These are phyloP conservation scores for Alternaria tenuissima DNA, from an alignment of 2,329 filamentous ascomycete genomes.

Conservation along the genomic window DNA sequence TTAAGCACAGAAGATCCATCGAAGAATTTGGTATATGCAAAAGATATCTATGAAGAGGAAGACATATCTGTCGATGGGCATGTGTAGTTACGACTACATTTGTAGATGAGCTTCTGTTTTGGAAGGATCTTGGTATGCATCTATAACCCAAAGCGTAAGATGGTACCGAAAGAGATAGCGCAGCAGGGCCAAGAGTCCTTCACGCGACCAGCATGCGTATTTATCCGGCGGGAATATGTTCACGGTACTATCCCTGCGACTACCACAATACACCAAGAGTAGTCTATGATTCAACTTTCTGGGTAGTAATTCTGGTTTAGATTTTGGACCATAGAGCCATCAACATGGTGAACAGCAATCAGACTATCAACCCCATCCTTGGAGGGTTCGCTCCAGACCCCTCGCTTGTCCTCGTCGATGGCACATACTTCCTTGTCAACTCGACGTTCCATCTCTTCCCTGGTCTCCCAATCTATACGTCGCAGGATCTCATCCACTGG, in stretches of 20 bases:
- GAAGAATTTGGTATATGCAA: not conserved
- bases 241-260: not conserved
- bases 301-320: not conserved
- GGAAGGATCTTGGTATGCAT: not conserved
- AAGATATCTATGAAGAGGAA: not conserved
- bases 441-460: constrained; percentile 63
- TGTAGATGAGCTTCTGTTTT: not conserved
- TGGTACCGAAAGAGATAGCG: not conserved
- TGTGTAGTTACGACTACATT: not conserved
- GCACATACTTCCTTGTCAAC: constrained; percentile 60
- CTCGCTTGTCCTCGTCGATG: constrained; percentile 51
- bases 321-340: not conserved
- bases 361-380: constrained; percentile 46
- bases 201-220: not conserved
- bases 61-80: not conserved
- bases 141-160: not conserved
- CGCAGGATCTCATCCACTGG: constrained; percentile 60
- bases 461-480: constrained; percentile 60
- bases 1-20: not conserved
- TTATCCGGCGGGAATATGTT: not conserved
- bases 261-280: not conserved
- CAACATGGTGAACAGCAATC: constrained; percentile 1
- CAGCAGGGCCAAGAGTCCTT: not conserved
- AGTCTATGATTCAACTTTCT: not conserved
- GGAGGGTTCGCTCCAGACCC: constrained; percentile 61